These are phyloP conservation scores for Boletus rex-veris DNA, from an alignment of 768 basidiomycete species.

Conservation along the genomic window DNA sequence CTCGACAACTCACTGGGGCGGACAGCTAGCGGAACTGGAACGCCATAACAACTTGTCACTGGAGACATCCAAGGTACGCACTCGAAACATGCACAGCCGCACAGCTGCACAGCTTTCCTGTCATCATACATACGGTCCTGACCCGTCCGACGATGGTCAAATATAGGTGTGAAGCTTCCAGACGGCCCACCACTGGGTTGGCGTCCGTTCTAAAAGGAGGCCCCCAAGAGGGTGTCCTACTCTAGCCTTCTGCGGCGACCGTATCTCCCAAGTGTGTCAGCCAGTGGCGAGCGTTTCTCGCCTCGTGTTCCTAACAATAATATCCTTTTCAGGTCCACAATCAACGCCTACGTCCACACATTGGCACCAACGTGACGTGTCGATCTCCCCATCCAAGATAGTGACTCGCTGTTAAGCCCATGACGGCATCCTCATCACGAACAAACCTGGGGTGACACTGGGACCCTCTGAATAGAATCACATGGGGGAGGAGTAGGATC, in stretches of 20 bases:
- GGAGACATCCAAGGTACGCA: neutral
- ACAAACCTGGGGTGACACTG: conserved; percentile 8
- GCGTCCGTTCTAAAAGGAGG: conserved; percentile 3
- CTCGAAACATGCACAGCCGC: conserved; percentile 12
- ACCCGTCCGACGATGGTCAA: neutral
- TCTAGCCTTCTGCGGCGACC: neutral
- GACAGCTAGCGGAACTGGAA: neutral
- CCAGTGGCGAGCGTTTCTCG: conserved; percentile 6
- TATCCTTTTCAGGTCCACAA: conserved; percentile 12
- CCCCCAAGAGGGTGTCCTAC: neutral
- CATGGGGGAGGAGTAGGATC: neutral
- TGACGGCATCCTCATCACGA: conserved; percentile 14
- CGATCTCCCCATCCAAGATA: conserved; percentile 16
- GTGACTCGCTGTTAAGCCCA: neutral
- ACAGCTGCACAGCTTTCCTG: conserved; percentile 2
- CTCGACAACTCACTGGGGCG: neutral
- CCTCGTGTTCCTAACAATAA: conserved; percentile 16
- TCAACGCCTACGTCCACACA: conserved; percentile 22
- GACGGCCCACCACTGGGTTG: neutral
- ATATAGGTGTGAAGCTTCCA: conserved; percentile 9
- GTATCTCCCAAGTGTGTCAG: conserved; percentile 7
- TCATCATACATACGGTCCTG: neutral
- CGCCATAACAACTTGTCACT: conserved; percentile 2
- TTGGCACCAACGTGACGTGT: conserved; percentile 16
- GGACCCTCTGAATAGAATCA: neutral